phyloP scores from a whole-genome alignment of 768 basidiomycete species.

The Rhodotorula sphaerocarpa region DNA sequence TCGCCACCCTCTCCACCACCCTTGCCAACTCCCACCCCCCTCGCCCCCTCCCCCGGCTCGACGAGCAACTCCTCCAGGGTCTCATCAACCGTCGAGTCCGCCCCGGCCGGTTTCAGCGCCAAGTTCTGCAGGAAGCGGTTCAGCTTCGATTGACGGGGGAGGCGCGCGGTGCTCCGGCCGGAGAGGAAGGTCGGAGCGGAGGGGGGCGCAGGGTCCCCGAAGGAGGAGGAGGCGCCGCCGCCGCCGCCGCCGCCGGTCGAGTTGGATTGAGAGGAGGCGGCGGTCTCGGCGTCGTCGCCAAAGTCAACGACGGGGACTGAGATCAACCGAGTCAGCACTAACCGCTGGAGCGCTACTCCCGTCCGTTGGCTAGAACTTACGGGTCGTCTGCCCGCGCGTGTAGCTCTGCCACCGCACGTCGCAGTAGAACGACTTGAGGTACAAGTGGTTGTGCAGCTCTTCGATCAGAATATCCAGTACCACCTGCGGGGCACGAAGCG shows the following conservation, averaged over 20 bases:
- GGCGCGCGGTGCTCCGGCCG: conserved; percentile 18
- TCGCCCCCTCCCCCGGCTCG: conserved; percentile 8
- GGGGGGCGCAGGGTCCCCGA: no score
- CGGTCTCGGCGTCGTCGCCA: conserved; percentile 32
- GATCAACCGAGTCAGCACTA: no score
- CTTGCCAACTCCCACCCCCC: neutral
- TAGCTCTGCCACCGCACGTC: conserved; percentile 86
- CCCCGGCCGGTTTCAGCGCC: conserved; percentile 40
- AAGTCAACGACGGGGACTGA: conserved; percentile 40
- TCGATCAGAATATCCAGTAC: conserved; percentile 87
- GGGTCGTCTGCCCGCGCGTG: conserved; percentile 62
- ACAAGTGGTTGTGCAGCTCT: conserved; percentile 93
- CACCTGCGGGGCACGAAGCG: conserved; percentile 51
- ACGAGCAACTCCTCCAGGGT: conserved; percentile 31
- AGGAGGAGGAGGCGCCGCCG: no score
- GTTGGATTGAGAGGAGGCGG: conserved; percentile 10
- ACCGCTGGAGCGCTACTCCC: no score
- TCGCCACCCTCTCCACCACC: conserved; percentile 8
- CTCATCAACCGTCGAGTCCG: conserved; percentile 43
- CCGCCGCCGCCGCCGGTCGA: no score
- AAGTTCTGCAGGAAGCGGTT: conserved; percentile 44
- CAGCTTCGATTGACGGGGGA: conserved; percentile 38
- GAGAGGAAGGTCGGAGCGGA: conserved; percentile 16
- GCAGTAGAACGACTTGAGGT: conserved; percentile 92
- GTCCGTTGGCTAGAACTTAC: no score